phyloP scores from a whole-genome alignment of 2,329 filamentous ascomycete species.

The Aaosphaeria arxii region DNA sequence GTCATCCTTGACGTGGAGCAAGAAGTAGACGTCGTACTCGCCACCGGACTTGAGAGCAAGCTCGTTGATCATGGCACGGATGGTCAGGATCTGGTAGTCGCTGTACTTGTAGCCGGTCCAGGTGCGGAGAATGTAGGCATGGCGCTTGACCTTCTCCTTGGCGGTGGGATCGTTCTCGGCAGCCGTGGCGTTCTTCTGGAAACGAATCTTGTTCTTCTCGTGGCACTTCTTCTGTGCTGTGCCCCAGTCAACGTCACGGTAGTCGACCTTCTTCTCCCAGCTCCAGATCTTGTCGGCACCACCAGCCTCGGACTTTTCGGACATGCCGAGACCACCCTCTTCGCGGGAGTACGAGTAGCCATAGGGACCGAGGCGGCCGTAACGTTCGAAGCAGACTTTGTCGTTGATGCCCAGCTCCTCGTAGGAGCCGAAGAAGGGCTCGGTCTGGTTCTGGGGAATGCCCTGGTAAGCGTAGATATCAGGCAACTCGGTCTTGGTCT shows the following conservation, averaged over 20 bases:
- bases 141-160: constrained; percentile 53
- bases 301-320: constrained; percentile 42
- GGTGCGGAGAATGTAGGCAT: constrained; percentile 79
- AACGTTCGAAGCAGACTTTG: constrained; percentile 51
- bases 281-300: constrained; percentile 42
- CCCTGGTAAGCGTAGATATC: constrained; percentile 64
- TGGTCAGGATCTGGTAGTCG: constrained; percentile 73
- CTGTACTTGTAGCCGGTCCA: constrained; percentile 81
- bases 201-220: constrained; percentile 49
- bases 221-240: constrained; percentile 46
- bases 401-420: constrained; percentile 46
- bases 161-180: constrained; percentile 23
- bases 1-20: constrained; percentile 80
- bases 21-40: constrained; percentile 81
- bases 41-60: constrained; percentile 76
- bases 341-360: constrained; percentile 49
- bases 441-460: constrained; percentile 48
- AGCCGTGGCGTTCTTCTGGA: constrained; percentile 35
- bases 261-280: constrained; percentile 53
- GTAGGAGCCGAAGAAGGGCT: constrained; percentile 49
- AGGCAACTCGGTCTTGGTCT: constrained; percentile 55
- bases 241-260: constrained; percentile 48
- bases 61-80: constrained; percentile 82
- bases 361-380: constrained; percentile 49
- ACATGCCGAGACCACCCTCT: constrained; percentile 49